phyloP scores from a whole-genome alignment of 345 rosid genomes.

The Eutrema japonicum region DNA sequence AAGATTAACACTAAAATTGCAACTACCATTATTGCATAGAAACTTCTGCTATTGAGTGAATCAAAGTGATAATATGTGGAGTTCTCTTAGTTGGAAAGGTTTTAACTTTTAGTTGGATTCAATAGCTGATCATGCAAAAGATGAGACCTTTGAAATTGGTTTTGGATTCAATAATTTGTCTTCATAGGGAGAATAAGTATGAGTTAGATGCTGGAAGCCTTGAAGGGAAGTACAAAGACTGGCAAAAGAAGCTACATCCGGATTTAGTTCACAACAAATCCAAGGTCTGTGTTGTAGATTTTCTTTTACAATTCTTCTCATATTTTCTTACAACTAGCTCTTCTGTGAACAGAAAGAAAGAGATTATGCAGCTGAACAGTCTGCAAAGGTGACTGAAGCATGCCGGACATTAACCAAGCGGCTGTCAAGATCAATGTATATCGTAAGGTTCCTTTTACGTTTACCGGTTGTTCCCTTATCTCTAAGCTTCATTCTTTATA shows the following conservation, averaged over 20 bases:
- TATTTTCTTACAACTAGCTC: background rate
- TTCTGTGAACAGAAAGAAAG: slow-evolving; percentile 61
- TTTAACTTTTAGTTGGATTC: slow-evolving; percentile 15
- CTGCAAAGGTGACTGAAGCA: slow-evolving; percentile 85
- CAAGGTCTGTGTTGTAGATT: slow-evolving; percentile 51
- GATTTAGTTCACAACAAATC: slow-evolving; percentile 96
- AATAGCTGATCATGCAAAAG: slow-evolving; percentile 1
- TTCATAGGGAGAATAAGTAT: slow-evolving; percentile 66
- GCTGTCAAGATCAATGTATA: slow-evolving; percentile 75
- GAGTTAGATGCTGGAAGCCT: slow-evolving; percentile 61
- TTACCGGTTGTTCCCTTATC: background rate
- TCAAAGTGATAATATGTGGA: background rate
- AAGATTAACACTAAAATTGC: background rate
- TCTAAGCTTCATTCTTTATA: background rate
- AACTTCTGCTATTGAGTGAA: background rate
- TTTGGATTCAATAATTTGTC: slow-evolving; percentile 15
- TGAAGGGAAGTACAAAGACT: slow-evolving; percentile 72
- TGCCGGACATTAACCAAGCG: slow-evolving; percentile 66
- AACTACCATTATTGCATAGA: background rate
- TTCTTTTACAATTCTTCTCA: background rate
- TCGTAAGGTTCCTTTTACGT: slow-evolving; percentile 54
- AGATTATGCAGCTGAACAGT: slow-evolving; percentile 86
- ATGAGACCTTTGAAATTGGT: slow-evolving; percentile 21
- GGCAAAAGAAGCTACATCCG: slow-evolving; percentile 98
- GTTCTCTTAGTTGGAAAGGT: slow-evolving; percentile 12